Evolutionary conservation across 2,329 filamentous ascomycete genomes (phyloP).

Genomic region (Coniochaeta sp.): DNA sequence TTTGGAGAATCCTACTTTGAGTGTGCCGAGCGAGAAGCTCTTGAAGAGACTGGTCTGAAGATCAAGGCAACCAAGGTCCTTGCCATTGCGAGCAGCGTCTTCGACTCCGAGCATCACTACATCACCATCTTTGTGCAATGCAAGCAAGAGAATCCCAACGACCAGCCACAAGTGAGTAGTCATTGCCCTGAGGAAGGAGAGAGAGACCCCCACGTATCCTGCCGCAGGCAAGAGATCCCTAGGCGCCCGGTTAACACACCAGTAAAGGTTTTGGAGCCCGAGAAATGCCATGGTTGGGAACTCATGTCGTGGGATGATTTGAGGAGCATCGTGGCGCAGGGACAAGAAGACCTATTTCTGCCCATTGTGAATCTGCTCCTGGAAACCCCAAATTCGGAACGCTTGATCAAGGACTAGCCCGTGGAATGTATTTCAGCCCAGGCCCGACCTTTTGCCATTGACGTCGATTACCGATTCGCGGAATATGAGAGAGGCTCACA

Average conservation of each 20-base stretch:
- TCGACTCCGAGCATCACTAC: constrained; percentile 56
- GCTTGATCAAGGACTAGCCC: neutral
- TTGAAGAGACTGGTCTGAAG: constrained; percentile 62
- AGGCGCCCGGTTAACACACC: constrained; percentile 2
- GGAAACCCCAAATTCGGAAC: constrained; percentile 11
- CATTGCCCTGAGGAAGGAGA: neutral
- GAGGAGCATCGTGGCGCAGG: constrained; percentile 18
- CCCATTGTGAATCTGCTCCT: constrained; percentile 28
- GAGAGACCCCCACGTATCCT: constrained; percentile 2
- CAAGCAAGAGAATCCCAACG: constrained; percentile 34
- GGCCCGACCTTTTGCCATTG: neutral
- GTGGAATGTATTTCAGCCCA: neutral
- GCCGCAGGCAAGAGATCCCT: neutral
- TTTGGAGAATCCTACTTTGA: constrained; percentile 52
- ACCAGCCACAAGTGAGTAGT: constrained; percentile 43
- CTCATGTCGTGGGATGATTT: constrained; percentile 40
- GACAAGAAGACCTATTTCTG: constrained; percentile 23
- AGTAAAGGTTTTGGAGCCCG: constrained; percentile 33
- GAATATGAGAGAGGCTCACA: no score
- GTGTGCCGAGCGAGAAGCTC: constrained; percentile 59
- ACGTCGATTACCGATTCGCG: neutral
- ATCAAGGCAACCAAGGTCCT: constrained; percentile 46
- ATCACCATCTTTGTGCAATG: constrained; percentile 63
- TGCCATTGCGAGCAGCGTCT: constrained; percentile 60
- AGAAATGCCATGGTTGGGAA: constrained; percentile 43